Conservation (phyloP, 257 asterid species). For the Thymus quinquecostatus region DNA sequence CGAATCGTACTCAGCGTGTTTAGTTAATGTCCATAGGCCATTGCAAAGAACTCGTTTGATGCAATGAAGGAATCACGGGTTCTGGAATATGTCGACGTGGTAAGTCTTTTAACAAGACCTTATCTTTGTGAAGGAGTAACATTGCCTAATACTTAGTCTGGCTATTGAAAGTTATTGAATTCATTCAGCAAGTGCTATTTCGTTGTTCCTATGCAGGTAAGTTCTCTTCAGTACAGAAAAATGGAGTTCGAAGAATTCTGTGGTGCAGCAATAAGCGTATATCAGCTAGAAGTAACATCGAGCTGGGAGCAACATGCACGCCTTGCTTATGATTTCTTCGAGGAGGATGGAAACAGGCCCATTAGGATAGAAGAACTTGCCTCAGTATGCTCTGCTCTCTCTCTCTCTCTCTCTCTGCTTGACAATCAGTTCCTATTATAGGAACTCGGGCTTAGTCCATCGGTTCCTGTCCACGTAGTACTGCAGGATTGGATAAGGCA, state of each 20-base stretch:
- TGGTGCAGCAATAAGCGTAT: constrained; percentile 79
- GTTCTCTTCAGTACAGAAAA: constrained; percentile 78
- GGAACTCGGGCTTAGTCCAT: constrained; percentile 90
- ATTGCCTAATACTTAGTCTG: background rate
- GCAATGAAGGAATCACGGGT: constrained; percentile 95
- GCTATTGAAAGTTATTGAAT: background rate
- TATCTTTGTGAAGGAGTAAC: background rate
- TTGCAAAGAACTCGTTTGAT: constrained; percentile 64
- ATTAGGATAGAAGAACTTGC: constrained; percentile 96
- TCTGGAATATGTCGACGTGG: constrained; percentile 73
- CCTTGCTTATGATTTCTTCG: constrained; percentile 79
- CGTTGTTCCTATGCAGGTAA: constrained; percentile 53
- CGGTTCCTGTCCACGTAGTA: constrained; percentile 84
- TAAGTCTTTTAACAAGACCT: constrained; percentile 28
- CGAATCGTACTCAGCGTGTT: background rate
- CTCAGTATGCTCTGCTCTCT: constrained; percentile 52
- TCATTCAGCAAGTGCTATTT: background rate
- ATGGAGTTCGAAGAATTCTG: constrained; percentile 90
- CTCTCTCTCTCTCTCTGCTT: background rate
- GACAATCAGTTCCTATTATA: constrained; percentile 26
- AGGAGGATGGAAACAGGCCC: too few relatives aligned
- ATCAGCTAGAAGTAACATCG: constrained; percentile 83
- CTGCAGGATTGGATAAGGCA: constrained; percentile 92
- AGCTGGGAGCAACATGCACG: constrained; percentile 96
- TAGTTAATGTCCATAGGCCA: constrained; percentile 50